A percentile compares a stretch with the other conserved stretches of the same genome.
phyloP scores from a whole-genome alignment of 2,329 filamentous ascomycete genomes.

The Cladophialophora exuberans region DNA sequence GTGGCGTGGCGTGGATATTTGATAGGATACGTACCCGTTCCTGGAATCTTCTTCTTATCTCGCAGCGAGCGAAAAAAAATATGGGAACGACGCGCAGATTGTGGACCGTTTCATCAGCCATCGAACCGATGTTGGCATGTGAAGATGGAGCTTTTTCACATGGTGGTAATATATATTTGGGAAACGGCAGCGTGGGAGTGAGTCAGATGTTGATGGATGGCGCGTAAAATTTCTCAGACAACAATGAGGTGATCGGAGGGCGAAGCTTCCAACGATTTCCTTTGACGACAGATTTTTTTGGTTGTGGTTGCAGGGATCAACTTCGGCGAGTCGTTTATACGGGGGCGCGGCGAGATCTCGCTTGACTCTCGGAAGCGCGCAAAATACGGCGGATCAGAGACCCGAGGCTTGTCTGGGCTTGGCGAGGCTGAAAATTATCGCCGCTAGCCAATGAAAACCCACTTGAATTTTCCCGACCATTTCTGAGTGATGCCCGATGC shows the following conservation, averaged over 20 bases:
- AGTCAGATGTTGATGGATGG: too few species aligned
- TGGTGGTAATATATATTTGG: background rate
- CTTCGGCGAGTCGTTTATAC: background rate
- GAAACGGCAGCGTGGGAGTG: background rate
- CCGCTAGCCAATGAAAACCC: too few species aligned
- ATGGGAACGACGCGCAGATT: background rate
- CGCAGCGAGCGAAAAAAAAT: slow-evolving; percentile 3
- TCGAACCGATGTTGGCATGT: background rate
- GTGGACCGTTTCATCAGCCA: background rate
- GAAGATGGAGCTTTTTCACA: background rate
- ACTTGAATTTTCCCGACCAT: too few species aligned
- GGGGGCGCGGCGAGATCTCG: too few species aligned
- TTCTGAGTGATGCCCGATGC: too few species aligned
- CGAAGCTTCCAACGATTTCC: too few species aligned
- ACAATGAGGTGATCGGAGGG: too few species aligned
- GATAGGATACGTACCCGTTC: slow-evolving; percentile 10
- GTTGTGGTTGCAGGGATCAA: background rate
- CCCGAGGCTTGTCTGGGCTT: background rate
- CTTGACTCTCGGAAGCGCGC: background rate
- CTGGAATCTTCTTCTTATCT: slow-evolving; percentile 14
- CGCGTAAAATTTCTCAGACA: too few species aligned
- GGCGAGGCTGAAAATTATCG: slow-evolving; percentile 4
- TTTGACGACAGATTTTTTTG: background rate
- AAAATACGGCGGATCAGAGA: background rate
- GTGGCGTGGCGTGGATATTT: slow-evolving; percentile 4